phyloP scores from a whole-genome alignment of 2,329 filamentous ascomycete genomes.

The Ophiosphaerella narmari region DNA sequence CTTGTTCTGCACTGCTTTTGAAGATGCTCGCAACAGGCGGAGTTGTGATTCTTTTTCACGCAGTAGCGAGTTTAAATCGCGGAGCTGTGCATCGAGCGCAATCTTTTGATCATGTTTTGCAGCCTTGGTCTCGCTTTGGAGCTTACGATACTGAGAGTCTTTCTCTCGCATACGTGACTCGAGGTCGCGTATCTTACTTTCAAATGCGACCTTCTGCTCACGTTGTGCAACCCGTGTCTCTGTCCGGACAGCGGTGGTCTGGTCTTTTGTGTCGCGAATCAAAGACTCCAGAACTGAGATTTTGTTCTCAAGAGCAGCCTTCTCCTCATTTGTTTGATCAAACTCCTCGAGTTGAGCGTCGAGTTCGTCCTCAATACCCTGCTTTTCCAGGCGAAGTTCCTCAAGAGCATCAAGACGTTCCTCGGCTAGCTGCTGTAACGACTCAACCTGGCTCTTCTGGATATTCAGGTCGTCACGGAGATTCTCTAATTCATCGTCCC shows the following conservation, averaged over 20 bases:
- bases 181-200: slow-evolving; percentile 56
- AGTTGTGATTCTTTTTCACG: slow-evolving; percentile 35
- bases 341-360: slow-evolving; percentile 51
- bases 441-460: slow-evolving; percentile 37
- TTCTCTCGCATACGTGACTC: slow-evolving; percentile 36
- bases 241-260: slow-evolving; percentile 21
- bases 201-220: slow-evolving; percentile 47
- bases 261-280: slow-evolving; percentile 45
- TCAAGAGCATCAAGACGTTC: slow-evolving; percentile 53
- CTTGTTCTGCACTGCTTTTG: slow-evolving; percentile 35
- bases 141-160: slow-evolving; percentile 33
- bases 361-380: slow-evolving; percentile 63
- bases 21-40: slow-evolving; percentile 31
- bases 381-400: slow-evolving; percentile 50
- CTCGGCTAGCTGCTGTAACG: slow-evolving; percentile 40
- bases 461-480: slow-evolving; percentile 52
- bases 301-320: slow-evolving; percentile 64
- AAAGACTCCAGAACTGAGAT: slow-evolving; percentile 48
- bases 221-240: slow-evolving; percentile 62
- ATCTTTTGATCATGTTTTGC: slow-evolving; percentile 49
- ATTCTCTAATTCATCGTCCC: slow-evolving; percentile 58
- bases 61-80: slow-evolving; percentile 24
- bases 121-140: slow-evolving; percentile 34
- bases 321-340: slow-evolving; percentile 53
- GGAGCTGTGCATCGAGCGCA: slow-evolving; percentile 56